phyloP scores from a whole-genome alignment of 2,329 filamentous ascomycete species.

The Talaromyces sp. region DNA sequence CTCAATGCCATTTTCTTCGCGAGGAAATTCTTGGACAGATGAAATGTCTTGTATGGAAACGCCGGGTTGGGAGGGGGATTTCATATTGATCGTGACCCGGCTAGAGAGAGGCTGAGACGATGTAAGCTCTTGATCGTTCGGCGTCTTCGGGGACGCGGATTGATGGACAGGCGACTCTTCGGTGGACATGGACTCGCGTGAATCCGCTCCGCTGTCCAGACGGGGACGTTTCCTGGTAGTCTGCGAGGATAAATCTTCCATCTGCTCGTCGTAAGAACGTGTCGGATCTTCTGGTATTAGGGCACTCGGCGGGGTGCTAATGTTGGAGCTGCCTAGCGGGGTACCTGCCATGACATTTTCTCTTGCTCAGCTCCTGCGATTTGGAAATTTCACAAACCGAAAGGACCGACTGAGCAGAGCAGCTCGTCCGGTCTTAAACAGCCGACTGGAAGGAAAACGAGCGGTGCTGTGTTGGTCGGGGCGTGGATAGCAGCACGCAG shows the following conservation, averaged over 20 bases:
- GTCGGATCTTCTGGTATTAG: constrained; percentile 31
- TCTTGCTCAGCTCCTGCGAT: constrained; percentile 20
- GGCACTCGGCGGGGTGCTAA: constrained; percentile 42
- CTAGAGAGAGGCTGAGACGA: constrained; percentile 39
- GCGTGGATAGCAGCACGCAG: neutral
- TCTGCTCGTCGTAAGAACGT: constrained; percentile 34
- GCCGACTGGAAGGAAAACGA: neutral
- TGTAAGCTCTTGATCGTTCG: constrained; percentile 28
- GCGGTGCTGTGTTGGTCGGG: constrained; percentile 7
- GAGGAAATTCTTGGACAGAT: constrained; percentile 18
- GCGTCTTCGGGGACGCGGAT: constrained; percentile 27
- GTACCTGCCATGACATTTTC: constrained; percentile 49
- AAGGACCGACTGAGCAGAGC: neutral
- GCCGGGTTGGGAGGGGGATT: constrained; percentile 31
- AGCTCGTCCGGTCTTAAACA: neutral
- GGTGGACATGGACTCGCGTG: constrained; percentile 35
- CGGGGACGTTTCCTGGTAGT: constrained; percentile 49
- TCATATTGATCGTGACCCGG: constrained; percentile 51
- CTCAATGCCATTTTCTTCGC: constrained; percentile 19
- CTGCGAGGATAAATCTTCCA: constrained; percentile 43
- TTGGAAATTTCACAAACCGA: neutral
- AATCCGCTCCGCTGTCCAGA: constrained; percentile 46
- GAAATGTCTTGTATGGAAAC: neutral
- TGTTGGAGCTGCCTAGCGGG: constrained; percentile 49
- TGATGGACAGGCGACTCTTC: constrained; percentile 28